phyloP scores from a whole-genome alignment of 768 basidiomycete species.

The Kwoniella heveanensis region DNA sequence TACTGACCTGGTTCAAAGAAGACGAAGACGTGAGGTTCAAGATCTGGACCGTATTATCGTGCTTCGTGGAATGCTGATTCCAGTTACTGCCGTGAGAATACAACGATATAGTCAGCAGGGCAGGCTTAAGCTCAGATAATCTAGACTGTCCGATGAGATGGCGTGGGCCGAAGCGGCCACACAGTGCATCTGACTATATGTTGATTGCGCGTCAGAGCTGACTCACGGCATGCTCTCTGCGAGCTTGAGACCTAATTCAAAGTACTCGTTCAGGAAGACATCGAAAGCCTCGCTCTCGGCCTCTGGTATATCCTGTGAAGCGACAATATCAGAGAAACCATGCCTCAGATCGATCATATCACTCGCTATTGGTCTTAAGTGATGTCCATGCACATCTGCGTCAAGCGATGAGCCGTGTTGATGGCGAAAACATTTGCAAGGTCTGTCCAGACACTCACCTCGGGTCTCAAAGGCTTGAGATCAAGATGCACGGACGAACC shows the following conservation, averaged over 20 bases:
- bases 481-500: constrained; percentile 10
- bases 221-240: constrained; percentile 40
- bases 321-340: too few relatives aligned
- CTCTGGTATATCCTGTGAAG: constrained; percentile 36
- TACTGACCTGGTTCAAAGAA: constrained; percentile 12
- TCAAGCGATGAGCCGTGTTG: too few relatives aligned
- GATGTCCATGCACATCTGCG: too few relatives aligned
- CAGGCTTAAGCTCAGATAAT: too few relatives aligned
- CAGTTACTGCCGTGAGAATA: constrained; percentile 27
- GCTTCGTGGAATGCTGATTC: constrained; percentile 34
- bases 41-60: constrained; percentile 41
- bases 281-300: constrained; percentile 31
- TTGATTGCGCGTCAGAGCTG: too few relatives aligned
- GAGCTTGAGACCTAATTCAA: constrained; percentile 33
- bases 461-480: constrained; percentile 14
- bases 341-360: too few relatives aligned
- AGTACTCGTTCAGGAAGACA: constrained; percentile 35
- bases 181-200: too few relatives aligned
- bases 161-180: too few relatives aligned
- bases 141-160: too few relatives aligned
- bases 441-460: constrained; percentile 5
- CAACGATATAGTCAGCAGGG: neutral
- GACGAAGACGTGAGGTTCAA: constrained; percentile 25
- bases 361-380: too few relatives aligned
- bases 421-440: too few relatives aligned